Evolutionary conservation across 805 yeast genomes (phyloP), one percentile per base, ranked within the genome.

Genomic region (Hemisphaericaspora nanyangensis): DNA sequence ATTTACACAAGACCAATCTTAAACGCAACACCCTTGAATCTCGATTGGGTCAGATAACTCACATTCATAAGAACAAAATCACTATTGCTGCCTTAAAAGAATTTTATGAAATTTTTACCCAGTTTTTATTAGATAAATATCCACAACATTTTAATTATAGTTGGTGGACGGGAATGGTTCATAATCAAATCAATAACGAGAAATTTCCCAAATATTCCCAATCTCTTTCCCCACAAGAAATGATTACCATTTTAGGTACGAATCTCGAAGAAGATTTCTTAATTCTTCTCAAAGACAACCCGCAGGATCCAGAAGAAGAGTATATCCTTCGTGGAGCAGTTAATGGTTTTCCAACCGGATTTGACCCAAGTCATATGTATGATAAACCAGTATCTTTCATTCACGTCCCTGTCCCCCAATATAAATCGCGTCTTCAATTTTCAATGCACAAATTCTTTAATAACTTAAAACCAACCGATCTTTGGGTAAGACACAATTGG

Each of bases 391-490:
- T 85, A 29, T 74, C 85, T 0, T 62, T 55, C 34, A 74, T 85
- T 43, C 95, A 85, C 52, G 72, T 61, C 2, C 90, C 90, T 0
- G 90, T 85, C 2, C 95, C 93, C 0, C 76, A 74, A 43, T 85
- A 85, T 50, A 56, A 65, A 37, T 60, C 72, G 16, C 72, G 77
- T 45, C 63, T 85, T 31, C 72, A 76, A 54, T 49, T 68, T 5
- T 75, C 85, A 17, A 85, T 85, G 91, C 77, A 77, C 51, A 73
- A 71, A 48, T 85, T 79, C 53, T 85, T 85, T 55, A 65, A 68
- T 19, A 70, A 77, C 44, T 53, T 84, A 43, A 67, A 70, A 46
- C 72, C 76, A 3, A 65, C 71, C 22, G 76, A 77, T 39, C 69
- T 71, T 35, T 82, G 84, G 52, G 76, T 76, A 43, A 69, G 93